Percentiles rank a stretch among this genome's conserved stretches.
phyloP scores from a whole-genome alignment of 179 eudicot species.

The Beta macrorhiza region DNA sequence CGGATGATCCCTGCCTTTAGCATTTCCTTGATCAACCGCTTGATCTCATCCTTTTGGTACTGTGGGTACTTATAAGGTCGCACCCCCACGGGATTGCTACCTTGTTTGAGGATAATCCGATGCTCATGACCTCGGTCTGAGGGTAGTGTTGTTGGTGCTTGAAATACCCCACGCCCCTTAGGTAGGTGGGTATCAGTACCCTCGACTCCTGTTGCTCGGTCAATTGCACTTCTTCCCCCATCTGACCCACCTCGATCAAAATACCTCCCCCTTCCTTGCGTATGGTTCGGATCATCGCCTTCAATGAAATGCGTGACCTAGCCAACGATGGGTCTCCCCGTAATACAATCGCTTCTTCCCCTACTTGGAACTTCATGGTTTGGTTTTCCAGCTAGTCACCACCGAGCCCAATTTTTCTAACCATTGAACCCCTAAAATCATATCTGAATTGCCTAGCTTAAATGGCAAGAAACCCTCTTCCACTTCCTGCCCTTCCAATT shows the following conservation, averaged over 20 bases:
- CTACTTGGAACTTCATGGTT: neutral
- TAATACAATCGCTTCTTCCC: neutral
- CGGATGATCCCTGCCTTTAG: neutral
- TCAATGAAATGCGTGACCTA: no score
- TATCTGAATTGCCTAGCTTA: neutral
- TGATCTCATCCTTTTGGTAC: neutral
- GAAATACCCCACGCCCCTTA: no score
- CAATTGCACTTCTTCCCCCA: no score
- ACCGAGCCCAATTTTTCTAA: neutral
- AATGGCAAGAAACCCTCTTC: neutral
- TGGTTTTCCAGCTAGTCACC: neutral
- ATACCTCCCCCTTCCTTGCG: no score
- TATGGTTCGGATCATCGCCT: no score
- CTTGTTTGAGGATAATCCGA: neutral
- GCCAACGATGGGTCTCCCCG: no score
- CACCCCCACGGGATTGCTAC: neutral
- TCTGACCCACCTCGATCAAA: no score
- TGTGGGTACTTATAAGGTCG: neutral
- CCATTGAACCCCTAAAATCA: neutral
- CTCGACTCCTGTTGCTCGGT: no score
- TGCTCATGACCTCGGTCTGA: neutral
- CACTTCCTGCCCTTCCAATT: neutral
- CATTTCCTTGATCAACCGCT: neutral
- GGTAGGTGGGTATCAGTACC: no score
- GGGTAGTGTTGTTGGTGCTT: neutral